phyloP scores from a whole-genome alignment of 768 basidiomycete genomes.

The Neoboletus brunneissimus region DNA sequence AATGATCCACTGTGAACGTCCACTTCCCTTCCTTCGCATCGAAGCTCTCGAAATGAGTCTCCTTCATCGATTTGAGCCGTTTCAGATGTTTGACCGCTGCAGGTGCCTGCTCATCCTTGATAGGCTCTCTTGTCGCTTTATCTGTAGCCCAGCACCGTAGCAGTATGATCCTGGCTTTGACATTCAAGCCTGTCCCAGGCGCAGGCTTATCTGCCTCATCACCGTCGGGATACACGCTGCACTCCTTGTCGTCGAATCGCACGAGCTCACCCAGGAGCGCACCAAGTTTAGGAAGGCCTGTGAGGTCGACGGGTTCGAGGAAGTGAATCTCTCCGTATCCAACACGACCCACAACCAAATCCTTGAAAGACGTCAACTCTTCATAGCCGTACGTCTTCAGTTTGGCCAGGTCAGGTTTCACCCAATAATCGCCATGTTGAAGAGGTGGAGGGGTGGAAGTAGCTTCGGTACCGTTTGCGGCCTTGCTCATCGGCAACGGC shows the following conservation, averaged over 20 bases:
- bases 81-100: constrained; percentile 69
- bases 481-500: constrained; percentile 30
- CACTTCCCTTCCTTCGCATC: constrained; percentile 81
- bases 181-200: constrained; percentile 85
- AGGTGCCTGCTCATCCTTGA: constrained; percentile 79
- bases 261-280: constrained; percentile 85
- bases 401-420: constrained; percentile 71
- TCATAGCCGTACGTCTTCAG: constrained; percentile 71
- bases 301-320: constrained; percentile 82
- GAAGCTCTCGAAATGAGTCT: constrained; percentile 81
- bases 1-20: constrained; percentile 94
- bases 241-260: constrained; percentile 87
- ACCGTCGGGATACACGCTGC: constrained; percentile 89
- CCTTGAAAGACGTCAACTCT: constrained; percentile 68
- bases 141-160: constrained; percentile 85
- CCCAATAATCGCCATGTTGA: constrained; percentile 89
- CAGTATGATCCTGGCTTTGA: constrained; percentile 73
- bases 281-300: constrained; percentile 73
- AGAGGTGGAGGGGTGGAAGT: constrained; percentile 38
- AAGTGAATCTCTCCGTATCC: constrained; percentile 88
- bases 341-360: constrained; percentile 84
- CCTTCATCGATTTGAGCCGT: constrained; percentile 78
- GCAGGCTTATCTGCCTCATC: constrained; percentile 83
- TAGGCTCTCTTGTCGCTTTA: constrained; percentile 86
- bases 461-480: constrained; percentile 22